phyloP scores from a whole-genome alignment of 495 filamentous ascomycete species.

The Mytilinidion resinicola region DNA sequence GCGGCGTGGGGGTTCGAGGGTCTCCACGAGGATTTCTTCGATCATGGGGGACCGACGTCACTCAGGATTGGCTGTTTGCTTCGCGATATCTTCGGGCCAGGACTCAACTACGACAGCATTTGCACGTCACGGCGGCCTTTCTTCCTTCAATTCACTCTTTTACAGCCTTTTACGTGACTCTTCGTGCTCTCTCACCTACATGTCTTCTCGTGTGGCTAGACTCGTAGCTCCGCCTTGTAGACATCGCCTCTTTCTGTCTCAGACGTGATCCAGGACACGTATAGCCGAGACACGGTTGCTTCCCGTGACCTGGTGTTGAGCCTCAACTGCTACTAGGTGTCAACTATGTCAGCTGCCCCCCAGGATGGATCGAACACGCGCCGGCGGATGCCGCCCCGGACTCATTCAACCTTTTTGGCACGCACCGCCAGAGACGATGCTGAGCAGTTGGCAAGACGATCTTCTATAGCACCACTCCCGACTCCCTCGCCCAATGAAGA shows the following conservation, averaged over 20 bases:
- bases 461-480: slow-evolving; percentile 21
- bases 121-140: neutral
- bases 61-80: too few relatives aligned
- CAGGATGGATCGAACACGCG: slow-evolving; percentile 2
- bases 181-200: too few relatives aligned
- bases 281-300: neutral
- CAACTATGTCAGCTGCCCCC: slow-evolving; percentile 14
- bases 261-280: too few relatives aligned
- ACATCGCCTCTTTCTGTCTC: slow-evolving; percentile 9
- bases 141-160: neutral
- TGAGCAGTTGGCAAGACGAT: slow-evolving; percentile 41
- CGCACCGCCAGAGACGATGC: slow-evolving; percentile 52
- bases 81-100: too few relatives aligned
- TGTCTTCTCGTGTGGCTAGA: too few relatives aligned
- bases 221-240: too few relatives aligned
- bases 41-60: too few relatives aligned
- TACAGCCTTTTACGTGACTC: neutral
- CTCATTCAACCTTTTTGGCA: slow-evolving; percentile 50
- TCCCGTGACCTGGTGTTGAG: slow-evolving; percentile 12
- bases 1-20: too few relatives aligned
- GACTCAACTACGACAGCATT: too few relatives aligned
- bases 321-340: too few relatives aligned
- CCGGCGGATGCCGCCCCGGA: slow-evolving; percentile 29
- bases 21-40: too few relatives aligned
- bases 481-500: slow-evolving; percentile 20